Evolutionary conservation across 768 basidiomycete genomes (phyloP).

Genomic region (Lentinula aciculospora): DNA sequence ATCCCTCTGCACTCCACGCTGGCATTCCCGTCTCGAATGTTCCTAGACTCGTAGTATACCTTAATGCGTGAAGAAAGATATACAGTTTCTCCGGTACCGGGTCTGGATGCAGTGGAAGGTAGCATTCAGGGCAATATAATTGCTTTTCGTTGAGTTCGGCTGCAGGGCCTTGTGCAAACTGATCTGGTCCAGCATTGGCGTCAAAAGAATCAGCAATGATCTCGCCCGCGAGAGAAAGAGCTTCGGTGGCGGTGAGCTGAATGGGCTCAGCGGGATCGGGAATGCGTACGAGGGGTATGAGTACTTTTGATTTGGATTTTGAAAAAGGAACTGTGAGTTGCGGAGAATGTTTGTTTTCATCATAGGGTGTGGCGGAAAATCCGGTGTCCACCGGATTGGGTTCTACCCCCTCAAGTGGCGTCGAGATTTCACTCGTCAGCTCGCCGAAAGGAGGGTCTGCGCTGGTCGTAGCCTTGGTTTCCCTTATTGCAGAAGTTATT

Average conservation of each 20-base stretch:
- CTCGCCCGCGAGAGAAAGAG: slow-evolving; percentile 31
- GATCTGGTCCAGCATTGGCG: slow-evolving; percentile 8
- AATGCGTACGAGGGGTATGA: background rate
- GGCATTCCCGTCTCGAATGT: slow-evolving; percentile 84
- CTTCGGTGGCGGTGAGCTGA: slow-evolving; percentile 47
- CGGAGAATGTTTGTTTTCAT: background rate
- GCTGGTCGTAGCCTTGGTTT: background rate
- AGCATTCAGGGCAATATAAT: slow-evolving; percentile 85
- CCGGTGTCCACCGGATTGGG: background rate
- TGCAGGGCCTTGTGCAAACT: slow-evolving; percentile 33
- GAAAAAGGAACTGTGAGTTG: too few relatives aligned
- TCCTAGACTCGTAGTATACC: slow-evolving; percentile 80
- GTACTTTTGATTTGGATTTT: background rate
- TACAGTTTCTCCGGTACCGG: slow-evolving; percentile 89
- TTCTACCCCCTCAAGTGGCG: slow-evolving; percentile 4
- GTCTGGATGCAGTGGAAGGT: slow-evolving; percentile 88
- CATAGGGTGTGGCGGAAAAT: background rate
- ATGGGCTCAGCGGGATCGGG: background rate
- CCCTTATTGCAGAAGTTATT: background rate
- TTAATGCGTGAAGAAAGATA: slow-evolving; percentile 91
- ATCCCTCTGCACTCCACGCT: slow-evolving; percentile 77
- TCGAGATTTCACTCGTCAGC: slow-evolving; percentile 2
- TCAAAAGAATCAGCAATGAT: slow-evolving; percentile 14
- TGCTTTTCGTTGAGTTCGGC: slow-evolving; percentile 32
- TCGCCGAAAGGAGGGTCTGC: background rate